Conservation (phyloP, 306 rosid species). For the Cucurbita maxima region DNA sequence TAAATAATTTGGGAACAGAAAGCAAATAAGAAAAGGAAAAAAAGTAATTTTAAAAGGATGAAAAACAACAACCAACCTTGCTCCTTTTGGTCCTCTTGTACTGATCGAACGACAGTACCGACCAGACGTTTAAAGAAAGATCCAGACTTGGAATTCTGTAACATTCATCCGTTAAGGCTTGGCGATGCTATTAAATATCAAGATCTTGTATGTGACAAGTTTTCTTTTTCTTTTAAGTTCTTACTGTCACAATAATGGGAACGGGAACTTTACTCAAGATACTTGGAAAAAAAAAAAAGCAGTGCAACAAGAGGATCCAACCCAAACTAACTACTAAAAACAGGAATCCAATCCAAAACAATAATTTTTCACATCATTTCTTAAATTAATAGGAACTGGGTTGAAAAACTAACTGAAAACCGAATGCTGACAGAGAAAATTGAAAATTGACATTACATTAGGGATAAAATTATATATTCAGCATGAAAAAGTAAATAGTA, state of each 20-base stretch:
- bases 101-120: conserved; percentile 89
- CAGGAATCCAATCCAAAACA: not conserved
- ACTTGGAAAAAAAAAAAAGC: not conserved
- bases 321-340: not conserved
- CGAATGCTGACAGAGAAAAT: not conserved
- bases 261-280: not conserved
- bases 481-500: not conserved
- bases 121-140: conserved; percentile 75
- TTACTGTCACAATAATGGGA: not conserved
- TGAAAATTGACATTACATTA: no score
- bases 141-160: conserved; percentile 63
- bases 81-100: conserved; percentile 83
- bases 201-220: not conserved
- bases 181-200: not conserved
- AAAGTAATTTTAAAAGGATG: not conserved
- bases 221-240: not conserved
- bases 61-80: conserved; percentile 42
- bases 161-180: conserved; percentile 5
- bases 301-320: not conserved
- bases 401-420: not conserved
- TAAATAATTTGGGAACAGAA: not conserved
- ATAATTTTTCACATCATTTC: not conserved
- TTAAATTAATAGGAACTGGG: not conserved
- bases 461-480: not conserved
- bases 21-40: not conserved